Evolutionary conservation across 345 rosid species (phyloP).

Genomic region (Linum tenue): DNA sequence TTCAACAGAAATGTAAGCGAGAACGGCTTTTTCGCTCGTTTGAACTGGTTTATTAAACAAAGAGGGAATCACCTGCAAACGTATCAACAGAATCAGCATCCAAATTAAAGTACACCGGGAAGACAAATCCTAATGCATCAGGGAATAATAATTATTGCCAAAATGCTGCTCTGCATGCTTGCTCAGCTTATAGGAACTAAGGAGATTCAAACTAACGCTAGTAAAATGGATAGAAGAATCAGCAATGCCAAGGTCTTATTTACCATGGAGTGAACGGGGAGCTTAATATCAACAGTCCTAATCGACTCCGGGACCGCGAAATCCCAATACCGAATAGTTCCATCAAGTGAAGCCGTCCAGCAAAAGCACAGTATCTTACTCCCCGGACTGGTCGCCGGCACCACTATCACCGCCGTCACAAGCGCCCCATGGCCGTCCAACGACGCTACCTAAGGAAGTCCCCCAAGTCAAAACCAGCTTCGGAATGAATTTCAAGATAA

Average conservation of each 20-base stretch:
- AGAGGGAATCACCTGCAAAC: constrained; percentile 73
- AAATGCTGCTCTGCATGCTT: not conserved
- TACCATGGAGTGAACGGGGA: constrained; percentile 78
- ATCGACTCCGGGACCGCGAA: constrained; percentile 65
- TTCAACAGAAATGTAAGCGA: constrained; percentile 64
- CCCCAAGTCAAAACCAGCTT: not conserved
- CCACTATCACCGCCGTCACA: constrained; percentile 68
- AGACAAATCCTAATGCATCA: not conserved
- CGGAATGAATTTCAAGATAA: not conserved
- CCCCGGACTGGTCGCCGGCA: constrained; percentile 50
- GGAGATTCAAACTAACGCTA: not conserved
- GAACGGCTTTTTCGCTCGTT: constrained; percentile 22
- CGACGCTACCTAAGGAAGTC: constrained; percentile 37
- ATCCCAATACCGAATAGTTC: constrained; percentile 87
- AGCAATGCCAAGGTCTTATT: not conserved
- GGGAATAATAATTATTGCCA: not conserved
- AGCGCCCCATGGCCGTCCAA: constrained; percentile 74
- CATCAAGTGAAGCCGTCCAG: constrained; percentile 95
- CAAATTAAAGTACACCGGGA: not conserved
- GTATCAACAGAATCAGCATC: not conserved
- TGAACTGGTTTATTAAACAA: constrained; percentile 32
- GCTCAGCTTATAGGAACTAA: not conserved
- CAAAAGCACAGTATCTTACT: constrained; percentile 53
- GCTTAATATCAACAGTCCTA: constrained; percentile 47
- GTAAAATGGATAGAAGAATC: constrained; percentile 3